phyloP scores from a whole-genome alignment of 352 stramenopile genomes.

The Globisporangium splendens region DNA sequence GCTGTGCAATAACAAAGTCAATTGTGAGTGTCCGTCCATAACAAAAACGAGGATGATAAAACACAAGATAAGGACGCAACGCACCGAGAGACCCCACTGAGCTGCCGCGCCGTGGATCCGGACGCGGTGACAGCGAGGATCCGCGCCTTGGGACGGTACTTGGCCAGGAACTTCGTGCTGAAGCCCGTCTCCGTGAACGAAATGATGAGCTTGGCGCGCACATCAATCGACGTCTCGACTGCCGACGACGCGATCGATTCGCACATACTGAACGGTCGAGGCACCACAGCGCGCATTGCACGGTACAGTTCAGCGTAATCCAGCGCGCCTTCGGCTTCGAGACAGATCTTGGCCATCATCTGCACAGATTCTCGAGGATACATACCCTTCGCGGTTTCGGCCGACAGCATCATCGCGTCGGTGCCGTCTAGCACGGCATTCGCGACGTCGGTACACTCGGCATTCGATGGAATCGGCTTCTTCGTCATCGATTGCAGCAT shows the following conservation, averaged over 20 bases:
- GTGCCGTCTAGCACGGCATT: slow-evolving; percentile 99
- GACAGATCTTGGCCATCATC: slow-evolving; percentile 93
- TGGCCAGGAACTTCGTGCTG: slow-evolving; percentile 94
- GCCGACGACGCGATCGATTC: slow-evolving; percentile 97
- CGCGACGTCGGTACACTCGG: slow-evolving; percentile 99
- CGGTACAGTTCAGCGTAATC: slow-evolving; percentile 76
- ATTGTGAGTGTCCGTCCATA: too few relatives aligned
- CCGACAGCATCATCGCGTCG: slow-evolving; percentile 99
- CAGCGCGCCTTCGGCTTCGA: slow-evolving; percentile 86
- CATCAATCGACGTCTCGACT: slow-evolving; percentile 97
- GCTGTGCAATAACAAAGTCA: slow-evolving; percentile 20
- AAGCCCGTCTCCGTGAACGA: slow-evolving; percentile 95
- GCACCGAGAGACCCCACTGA: slow-evolving; percentile 77
- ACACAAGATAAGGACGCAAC: slow-evolving; percentile 4
- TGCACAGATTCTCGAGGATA: slow-evolving; percentile 94
- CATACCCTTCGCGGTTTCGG: slow-evolving; percentile 98
- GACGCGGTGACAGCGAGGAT: slow-evolving; percentile 90
- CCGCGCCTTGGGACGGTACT: slow-evolving; percentile 90
- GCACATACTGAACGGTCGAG: slow-evolving; percentile 55
- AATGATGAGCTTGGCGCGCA: slow-evolving; percentile 95
- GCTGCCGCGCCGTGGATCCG: slow-evolving; percentile 56
- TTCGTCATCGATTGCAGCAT: slow-evolving; percentile 99
- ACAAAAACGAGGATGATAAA: background rate
- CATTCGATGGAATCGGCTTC: slow-evolving; percentile 96
- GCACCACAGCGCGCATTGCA: slow-evolving; percentile 37